phyloP scores from a whole-genome alignment of 2,329 filamentous ascomycete genomes.

The Chaetomium olivaceum region DNA sequence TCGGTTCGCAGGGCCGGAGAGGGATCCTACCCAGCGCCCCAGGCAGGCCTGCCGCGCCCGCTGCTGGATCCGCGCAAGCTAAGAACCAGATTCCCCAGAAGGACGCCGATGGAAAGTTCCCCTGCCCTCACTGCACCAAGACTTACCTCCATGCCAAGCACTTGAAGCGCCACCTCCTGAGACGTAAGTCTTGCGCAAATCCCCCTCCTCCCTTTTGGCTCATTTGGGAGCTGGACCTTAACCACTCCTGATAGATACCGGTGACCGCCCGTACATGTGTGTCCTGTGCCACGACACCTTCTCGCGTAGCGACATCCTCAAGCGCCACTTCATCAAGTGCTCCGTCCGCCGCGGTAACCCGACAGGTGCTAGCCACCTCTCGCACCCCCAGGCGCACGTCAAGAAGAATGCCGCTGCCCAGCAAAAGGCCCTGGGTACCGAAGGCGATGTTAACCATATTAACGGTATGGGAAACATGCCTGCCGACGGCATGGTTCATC shows the following conservation, averaged over 20 bases:
- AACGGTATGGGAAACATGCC: conserved; percentile 61
- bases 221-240: conserved; percentile 26
- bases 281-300: conserved; percentile 97
- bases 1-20: conserved; percentile 88
- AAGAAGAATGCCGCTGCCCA: conserved; percentile 68
- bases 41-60: conserved; percentile 75
- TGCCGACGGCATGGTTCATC: conserved; percentile 54
- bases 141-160: conserved; percentile 98
- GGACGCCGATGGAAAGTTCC: conserved; percentile 96
- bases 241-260: conserved; percentile 68
- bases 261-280: conserved; percentile 97
- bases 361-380: conserved; percentile 89
- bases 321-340: conserved; percentile 99
- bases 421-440: conserved; percentile 57
- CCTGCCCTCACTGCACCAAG: conserved; percentile 97
- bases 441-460: conserved; percentile 60
- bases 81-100: conserved; percentile 90
- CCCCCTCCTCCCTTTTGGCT: background rate
- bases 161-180: conserved; percentile 89
- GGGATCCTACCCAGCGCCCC: conserved; percentile 91
- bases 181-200: conserved; percentile 69
- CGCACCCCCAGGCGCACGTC: conserved; percentile 85
- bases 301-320: conserved; percentile 94
- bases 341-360: conserved; percentile 95
- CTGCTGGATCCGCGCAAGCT: conserved; percentile 64